Evolutionary conservation across 805 yeast genomes (phyloP).

Genomic region (Cyberlindnera galapagoensis): DNA sequence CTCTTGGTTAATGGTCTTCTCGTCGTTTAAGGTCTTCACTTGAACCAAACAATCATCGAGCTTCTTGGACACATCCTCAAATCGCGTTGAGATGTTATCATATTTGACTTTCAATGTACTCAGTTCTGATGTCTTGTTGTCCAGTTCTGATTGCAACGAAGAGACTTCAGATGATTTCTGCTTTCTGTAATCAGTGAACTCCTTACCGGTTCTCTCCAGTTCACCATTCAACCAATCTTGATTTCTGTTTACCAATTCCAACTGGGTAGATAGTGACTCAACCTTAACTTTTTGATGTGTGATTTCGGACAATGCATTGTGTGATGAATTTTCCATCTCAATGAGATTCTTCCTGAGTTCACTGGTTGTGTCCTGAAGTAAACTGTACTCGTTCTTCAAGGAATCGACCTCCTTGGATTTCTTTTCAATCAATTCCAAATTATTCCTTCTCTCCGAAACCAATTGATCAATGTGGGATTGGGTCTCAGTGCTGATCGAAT

Average conservation of each 20-base stretch:
- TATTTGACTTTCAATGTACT: constrained; percentile 22
- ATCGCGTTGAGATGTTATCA: constrained; percentile 29
- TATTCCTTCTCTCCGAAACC: constrained; percentile 24
- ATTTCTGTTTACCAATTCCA: constrained; percentile 32
- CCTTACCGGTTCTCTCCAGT: constrained; percentile 27
- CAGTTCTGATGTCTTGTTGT: constrained; percentile 25
- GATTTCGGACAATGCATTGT: constrained; percentile 24
- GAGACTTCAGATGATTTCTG: constrained; percentile 23
- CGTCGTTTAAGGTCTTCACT: constrained; percentile 41
- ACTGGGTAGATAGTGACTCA: constrained; percentile 35
- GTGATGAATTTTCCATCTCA: constrained; percentile 32
- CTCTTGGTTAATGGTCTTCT: constrained; percentile 36
- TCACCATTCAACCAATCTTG: constrained; percentile 38
- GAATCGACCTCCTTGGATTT: constrained; percentile 31
- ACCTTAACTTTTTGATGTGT: constrained; percentile 27
- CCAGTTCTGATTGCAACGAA: constrained; percentile 24
- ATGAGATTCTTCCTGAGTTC: constrained; percentile 34
- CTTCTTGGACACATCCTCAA: constrained; percentile 30
- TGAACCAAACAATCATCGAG: constrained; percentile 38
- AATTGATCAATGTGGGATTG: constrained; percentile 12
- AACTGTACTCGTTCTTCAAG: constrained; percentile 33
- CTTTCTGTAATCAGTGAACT: constrained; percentile 24
- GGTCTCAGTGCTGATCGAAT: constrained; percentile 4
- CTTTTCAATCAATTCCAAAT: constrained; percentile 29
- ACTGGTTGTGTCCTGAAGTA: constrained; percentile 29